Evolutionary conservation across 768 basidiomycete species (phyloP).

Genomic region (Termitomyces sp.): DNA sequence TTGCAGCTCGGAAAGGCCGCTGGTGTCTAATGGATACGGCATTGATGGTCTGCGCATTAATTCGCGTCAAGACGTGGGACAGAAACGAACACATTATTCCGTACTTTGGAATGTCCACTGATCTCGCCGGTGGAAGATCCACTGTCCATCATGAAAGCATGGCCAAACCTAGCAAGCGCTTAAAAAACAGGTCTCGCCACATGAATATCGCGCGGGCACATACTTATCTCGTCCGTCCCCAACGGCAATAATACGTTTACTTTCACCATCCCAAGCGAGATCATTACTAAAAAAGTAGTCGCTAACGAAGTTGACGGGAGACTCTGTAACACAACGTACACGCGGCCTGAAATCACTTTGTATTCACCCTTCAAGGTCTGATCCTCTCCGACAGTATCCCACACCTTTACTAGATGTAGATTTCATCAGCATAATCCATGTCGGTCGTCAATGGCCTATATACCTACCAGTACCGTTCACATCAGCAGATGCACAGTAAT

Average conservation of each 20-base stretch:
- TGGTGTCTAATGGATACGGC: constrained; percentile 84
- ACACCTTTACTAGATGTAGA: constrained; percentile 64
- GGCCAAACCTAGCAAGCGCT: constrained; percentile 57
- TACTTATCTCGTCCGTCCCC: constrained; percentile 91
- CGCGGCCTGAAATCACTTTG: constrained; percentile 62
- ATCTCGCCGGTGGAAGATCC: constrained; percentile 88
- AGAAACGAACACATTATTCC: background rate
- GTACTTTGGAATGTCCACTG: constrained; percentile 82
- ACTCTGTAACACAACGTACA: constrained; percentile 39
- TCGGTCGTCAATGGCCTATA: background rate
- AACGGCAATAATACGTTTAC: constrained; percentile 91
- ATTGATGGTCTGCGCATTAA: constrained; percentile 59
- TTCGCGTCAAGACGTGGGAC: background rate
- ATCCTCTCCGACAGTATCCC: constrained; percentile 88
- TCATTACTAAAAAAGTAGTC: constrained; percentile 58
- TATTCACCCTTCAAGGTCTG: constrained; percentile 79
- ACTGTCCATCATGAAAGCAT: constrained; percentile 78
- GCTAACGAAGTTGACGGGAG: background rate
- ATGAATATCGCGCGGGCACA: constrained; percentile 7
- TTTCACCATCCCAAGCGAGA: constrained; percentile 94
- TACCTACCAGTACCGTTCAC: constrained; percentile 66
- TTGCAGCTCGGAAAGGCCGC: constrained; percentile 87
- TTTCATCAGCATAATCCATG: background rate
- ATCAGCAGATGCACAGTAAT: constrained; percentile 93
- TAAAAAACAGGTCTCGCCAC: background rate